A percentile compares a stretch with the other conserved stretches of the same genome.
Conservation (phyloP, 1,284 basidiomycete species). For the Pisolithus thermaeus region DNA sequence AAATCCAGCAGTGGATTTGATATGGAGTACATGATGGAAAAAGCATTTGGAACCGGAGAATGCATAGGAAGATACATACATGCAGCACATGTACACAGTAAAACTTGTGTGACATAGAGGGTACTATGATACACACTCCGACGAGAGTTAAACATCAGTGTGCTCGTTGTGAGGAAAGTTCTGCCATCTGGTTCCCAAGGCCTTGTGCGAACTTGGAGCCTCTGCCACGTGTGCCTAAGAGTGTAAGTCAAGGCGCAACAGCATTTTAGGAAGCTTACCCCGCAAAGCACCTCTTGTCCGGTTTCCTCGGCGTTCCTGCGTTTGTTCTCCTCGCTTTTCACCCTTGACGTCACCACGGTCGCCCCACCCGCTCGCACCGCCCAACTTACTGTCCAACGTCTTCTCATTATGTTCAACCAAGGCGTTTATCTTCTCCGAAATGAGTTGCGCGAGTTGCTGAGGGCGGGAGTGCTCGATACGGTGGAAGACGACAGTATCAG, state of each 20-base stretch:
- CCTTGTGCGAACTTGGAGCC: slow-evolving; percentile 76
- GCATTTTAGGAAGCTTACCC: slow-evolving; percentile 34
- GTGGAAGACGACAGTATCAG: slow-evolving; percentile 85
- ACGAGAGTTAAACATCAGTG: slow-evolving; percentile 11
- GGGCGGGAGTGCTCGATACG: slow-evolving; percentile 82
- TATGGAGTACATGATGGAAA: too few species aligned
- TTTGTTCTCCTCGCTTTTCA: slow-evolving; percentile 73
- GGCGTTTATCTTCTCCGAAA: slow-evolving; percentile 83
- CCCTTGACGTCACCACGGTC: slow-evolving; percentile 69
- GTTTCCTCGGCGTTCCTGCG: slow-evolving; percentile 67
- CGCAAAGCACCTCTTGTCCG: slow-evolving; percentile 44
- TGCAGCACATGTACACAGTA: too few species aligned
- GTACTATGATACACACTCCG: background rate
- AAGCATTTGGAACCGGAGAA: too few species aligned
- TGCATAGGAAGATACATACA: too few species aligned
- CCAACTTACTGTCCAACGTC: slow-evolving; percentile 84
- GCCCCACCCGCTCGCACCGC: slow-evolving; percentile 58
- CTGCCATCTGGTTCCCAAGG: slow-evolving; percentile 70
- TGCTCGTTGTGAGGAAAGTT: slow-evolving; percentile 17
- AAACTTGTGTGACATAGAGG: too few species aligned
- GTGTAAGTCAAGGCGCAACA: background rate
- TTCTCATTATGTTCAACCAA: slow-evolving; percentile 98
- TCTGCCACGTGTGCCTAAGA: slow-evolving; percentile 54
- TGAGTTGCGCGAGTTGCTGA: slow-evolving; percentile 84
- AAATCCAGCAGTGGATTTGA: too few species aligned